Base-by-base conservation (phyloP, 805 yeast genomes). In the Teunomyces stri region DNA sequence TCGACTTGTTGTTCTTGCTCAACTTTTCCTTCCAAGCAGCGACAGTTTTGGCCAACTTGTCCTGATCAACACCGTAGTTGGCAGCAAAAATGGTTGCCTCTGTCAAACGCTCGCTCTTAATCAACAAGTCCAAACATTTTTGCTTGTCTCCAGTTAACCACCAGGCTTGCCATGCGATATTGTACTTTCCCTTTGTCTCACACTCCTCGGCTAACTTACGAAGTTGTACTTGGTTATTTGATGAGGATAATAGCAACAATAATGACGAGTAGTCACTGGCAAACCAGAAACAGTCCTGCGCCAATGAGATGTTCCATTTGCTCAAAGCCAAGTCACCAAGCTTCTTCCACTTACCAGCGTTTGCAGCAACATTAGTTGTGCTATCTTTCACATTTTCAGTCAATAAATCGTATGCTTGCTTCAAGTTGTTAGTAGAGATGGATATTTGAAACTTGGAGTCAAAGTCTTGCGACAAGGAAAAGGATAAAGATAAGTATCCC, bases 381-480 rank as follows among this genome's bases (percentile, higher is more conserved):
- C 80, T 80, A 39, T 70, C 69, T 18, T 70, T 63, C 51, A 66
- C 68, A 48, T 58, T 58, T 21, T 56, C 55, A 7, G 62, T 52
- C 44, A 72, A 66, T 51, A 72, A 62, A 34, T 80, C 82, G 54
- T 79, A 76, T 5, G 98, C 98, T 54, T 85, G 76, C 2, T 69
- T 64, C 52, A 94, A 80, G 59, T 87, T 79, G 46, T 81, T 79
- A n/a, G 90, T 82, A 46, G 84, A 78, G 42, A 94, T 71, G 7
- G 97, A 92, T 50, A 94, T 81, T 60, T 89, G 97, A 64, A 94
- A 94, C 65, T 82, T 87, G 62, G 95, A 96, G 63, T 92, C 98
- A 44, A 79, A 70, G 66, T 94, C 99, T 55, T 84, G 87, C 3
- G 97, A 82, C 45, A 91, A 79, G 43, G 86, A 77, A 47, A 86